A percentile compares a stretch with the other conserved stretches of the same genome.
Evolutionary conservation across 1,284 basidiomycete species (phyloP).

Genomic region (Cryptococcus sp.): DNA sequence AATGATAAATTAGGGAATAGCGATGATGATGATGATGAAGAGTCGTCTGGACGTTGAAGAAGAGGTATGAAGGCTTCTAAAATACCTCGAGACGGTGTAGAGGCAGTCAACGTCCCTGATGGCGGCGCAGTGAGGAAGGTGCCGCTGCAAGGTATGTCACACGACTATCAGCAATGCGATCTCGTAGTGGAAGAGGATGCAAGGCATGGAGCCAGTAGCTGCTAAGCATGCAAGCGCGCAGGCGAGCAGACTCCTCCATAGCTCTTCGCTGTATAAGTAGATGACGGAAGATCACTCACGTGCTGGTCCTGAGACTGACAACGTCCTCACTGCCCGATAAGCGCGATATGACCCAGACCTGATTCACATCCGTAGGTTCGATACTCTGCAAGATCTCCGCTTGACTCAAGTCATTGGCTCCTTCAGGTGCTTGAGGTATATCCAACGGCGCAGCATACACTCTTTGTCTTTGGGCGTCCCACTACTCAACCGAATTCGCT

Average conservation of each 20-base stretch:
- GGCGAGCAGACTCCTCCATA: not conserved
- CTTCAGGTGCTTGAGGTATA: slow-evolving; percentile 50
- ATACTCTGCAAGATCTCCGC: slow-evolving; percentile 44
- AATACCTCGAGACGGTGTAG: slow-evolving; percentile 49
- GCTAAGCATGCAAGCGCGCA: not conserved
- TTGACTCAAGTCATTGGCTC: slow-evolving; percentile 41
- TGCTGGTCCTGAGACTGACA: slow-evolving; percentile 52
- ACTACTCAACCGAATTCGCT: slow-evolving; percentile 29
- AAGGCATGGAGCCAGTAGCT: not conserved
- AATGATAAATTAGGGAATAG: slow-evolving; percentile 36
- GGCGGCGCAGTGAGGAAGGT: slow-evolving; percentile 51
- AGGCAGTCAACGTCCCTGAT: slow-evolving; percentile 45
- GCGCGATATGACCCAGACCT: slow-evolving; percentile 57
- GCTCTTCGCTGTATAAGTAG: too few relatives aligned
- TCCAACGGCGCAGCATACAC: slow-evolving; percentile 50
- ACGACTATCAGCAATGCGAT: not conserved
- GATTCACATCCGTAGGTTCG: slow-evolving; percentile 55
- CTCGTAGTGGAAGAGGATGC: not conserved
- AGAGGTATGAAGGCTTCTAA: slow-evolving; percentile 50
- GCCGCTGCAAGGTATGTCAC: slow-evolving; percentile 27
- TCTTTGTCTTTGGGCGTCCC: slow-evolving; percentile 44
- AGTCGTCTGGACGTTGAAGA: slow-evolving; percentile 16
- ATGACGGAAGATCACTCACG: slow-evolving; percentile 27
- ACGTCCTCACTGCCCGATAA: slow-evolving; percentile 56
- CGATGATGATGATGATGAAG: slow-evolving; percentile 14